Evolutionary conservation across 371 early-diverging fungal genomes (phyloP).

Genomic region (Apophysomyces elegans): DNA sequence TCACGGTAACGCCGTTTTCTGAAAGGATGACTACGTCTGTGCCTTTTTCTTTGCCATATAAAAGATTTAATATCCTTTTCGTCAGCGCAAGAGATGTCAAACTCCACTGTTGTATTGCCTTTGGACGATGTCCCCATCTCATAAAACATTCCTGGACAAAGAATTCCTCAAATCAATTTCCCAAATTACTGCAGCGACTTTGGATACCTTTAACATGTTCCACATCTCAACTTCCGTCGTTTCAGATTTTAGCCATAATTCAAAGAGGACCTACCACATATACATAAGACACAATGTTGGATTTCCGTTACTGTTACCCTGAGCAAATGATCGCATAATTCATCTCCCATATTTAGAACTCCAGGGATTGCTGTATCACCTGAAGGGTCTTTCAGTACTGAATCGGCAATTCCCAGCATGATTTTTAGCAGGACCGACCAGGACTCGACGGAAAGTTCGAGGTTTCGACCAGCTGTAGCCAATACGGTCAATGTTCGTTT

Average conservation of each 20-base stretch:
- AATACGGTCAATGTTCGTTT: constrained; percentile 70
- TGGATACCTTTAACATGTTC: constrained; percentile 61
- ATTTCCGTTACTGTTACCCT: constrained; percentile 43
- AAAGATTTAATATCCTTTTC: constrained; percentile 59
- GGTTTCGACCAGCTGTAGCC: constrained; percentile 65
- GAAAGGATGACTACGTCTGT: constrained; percentile 55
- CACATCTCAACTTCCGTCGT: constrained; percentile 74
- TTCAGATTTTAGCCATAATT: constrained; percentile 75
- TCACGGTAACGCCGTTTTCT: constrained; percentile 60
- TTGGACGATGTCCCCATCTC: constrained; percentile 76
- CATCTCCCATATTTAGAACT: constrained; percentile 71
- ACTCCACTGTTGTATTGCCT: constrained; percentile 75
- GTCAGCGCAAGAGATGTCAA: constrained; percentile 63
- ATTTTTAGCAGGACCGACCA: constrained; percentile 82
- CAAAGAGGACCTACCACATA: constrained; percentile 59
- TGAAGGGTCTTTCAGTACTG: constrained; percentile 62
- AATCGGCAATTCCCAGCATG: constrained; percentile 73
- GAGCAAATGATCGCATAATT: constrained; percentile 72
- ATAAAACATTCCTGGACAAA: constrained; percentile 52
- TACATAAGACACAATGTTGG: background rate
- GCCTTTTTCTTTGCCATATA: constrained; percentile 69
- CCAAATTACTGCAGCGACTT: background rate
- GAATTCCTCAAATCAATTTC: background rate
- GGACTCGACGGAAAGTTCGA: constrained; percentile 70
- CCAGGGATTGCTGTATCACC: constrained; percentile 35